phyloP scores from a whole-genome alignment of 164 flowering plant genomes.

The Berberis thunbergii region DNA sequence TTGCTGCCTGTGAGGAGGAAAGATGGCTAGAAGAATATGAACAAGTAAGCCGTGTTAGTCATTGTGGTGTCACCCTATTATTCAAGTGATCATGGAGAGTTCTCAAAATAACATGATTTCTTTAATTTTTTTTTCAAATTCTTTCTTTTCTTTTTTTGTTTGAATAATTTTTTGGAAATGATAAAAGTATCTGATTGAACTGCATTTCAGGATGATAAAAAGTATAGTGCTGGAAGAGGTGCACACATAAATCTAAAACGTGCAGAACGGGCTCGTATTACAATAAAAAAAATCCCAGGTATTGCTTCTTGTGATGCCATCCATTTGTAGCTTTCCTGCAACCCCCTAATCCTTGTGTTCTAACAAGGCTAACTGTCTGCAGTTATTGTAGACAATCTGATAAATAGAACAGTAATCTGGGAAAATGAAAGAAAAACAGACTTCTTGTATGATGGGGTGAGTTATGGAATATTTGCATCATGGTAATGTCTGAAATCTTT shows the following conservation, averaged over 20 bases:
- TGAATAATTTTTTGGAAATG: too few relatives aligned
- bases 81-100: neutral
- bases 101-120: too few relatives aligned
- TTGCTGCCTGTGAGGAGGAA: constrained; percentile 85
- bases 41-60: constrained; percentile 31
- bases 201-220: constrained; percentile 54
- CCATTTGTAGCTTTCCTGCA: constrained; percentile 12
- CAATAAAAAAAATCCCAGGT: constrained; percentile 87
- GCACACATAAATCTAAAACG: constrained; percentile 79
- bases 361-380: constrained; percentile 6
- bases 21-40: constrained; percentile 91
- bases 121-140: too few relatives aligned
- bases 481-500: neutral
- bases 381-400: constrained; percentile 78
- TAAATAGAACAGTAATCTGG: constrained; percentile 64
- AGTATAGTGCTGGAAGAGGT: constrained; percentile 86
- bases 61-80: neutral
- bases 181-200: too few relatives aligned
- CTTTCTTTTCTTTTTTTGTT: too few relatives aligned
- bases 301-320: constrained; percentile 2
- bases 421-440: constrained; percentile 49
- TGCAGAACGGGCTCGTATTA: constrained; percentile 78
- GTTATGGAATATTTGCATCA: constrained; percentile 10
- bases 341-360: neutral
- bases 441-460: constrained; percentile 86